Conservation (phyloP, 2,329 filamentous ascomycete species). For the Aspergillus neotritici region DNA sequence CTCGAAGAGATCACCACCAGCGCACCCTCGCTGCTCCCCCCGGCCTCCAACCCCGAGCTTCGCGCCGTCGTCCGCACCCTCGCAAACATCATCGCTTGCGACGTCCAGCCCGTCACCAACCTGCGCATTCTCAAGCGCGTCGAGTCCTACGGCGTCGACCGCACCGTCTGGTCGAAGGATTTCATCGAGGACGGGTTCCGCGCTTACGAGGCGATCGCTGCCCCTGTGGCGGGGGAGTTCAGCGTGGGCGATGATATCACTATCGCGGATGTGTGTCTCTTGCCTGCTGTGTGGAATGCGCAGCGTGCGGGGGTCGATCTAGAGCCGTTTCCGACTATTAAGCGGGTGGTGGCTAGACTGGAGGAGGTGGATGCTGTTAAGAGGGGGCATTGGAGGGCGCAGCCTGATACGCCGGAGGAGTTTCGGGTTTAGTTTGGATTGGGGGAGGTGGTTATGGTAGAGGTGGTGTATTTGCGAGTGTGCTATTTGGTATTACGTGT, state of each 20-base stretch:
- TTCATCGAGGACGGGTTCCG: constrained; percentile 50
- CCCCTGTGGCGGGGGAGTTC: constrained; percentile 42
- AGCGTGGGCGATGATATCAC: constrained; percentile 53
- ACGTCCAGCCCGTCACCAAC: constrained; percentile 59
- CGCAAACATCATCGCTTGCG: constrained; percentile 50
- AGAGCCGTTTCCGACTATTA: constrained; percentile 44
- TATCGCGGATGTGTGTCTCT: constrained; percentile 54
- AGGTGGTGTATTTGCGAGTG: not conserved
- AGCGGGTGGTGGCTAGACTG: constrained; percentile 43
- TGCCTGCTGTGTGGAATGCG: constrained; percentile 56
- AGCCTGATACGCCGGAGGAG: constrained; percentile 51
- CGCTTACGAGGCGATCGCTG: constrained; percentile 50
- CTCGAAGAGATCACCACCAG: constrained; percentile 53
- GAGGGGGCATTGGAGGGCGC: constrained; percentile 49
- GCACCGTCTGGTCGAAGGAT: constrained; percentile 48
- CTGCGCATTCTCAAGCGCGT: constrained; percentile 49
- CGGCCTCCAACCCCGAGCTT: constrained; percentile 28
- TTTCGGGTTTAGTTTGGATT: constrained; percentile 22
- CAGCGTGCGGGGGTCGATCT: constrained; percentile 52
- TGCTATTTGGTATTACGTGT: not conserved
- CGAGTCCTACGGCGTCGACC: constrained; percentile 39
- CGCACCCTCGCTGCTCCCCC: constrained; percentile 44
- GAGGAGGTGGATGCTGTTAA: constrained; percentile 48
- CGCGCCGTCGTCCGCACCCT: constrained; percentile 52
- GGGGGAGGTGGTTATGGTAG: not conserved